phyloP scores from a whole-genome alignment of 345 rosid genomes.

The Citrus cavaleriei region DNA sequence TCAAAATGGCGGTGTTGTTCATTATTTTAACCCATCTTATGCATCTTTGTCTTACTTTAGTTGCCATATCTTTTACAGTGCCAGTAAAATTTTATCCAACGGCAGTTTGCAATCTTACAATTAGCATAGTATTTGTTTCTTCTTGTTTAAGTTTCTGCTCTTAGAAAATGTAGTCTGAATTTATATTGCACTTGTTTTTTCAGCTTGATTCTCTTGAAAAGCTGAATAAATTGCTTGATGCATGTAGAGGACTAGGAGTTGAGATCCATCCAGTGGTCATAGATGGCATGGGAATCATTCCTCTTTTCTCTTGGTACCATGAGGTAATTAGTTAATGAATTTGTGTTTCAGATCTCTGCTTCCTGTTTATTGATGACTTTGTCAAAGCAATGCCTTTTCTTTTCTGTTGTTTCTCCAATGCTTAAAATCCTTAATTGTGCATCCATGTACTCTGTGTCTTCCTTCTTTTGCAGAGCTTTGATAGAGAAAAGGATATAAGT shows the following conservation, averaged over 20 bases:
- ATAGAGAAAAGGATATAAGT: conserved; percentile 47
- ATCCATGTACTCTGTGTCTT: neutral
- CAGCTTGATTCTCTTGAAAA: conserved; percentile 61
- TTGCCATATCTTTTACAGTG: neutral
- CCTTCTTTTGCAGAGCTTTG: conserved; percentile 49
- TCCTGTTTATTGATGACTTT: neutral
- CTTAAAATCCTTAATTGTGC: neutral
- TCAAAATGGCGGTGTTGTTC: neutral
- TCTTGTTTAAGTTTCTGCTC: neutral
- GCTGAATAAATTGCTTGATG: conserved; percentile 59
- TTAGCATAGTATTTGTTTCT: neutral
- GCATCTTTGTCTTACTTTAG: neutral
- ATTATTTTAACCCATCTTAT: neutral
- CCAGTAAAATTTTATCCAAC: neutral
- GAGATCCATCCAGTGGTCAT: conserved; percentile 40
- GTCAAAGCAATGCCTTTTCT: neutral
- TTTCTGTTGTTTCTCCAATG: neutral
- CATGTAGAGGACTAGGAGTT: conserved; percentile 51
- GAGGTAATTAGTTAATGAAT: conserved; percentile 38
- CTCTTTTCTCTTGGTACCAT: conserved; percentile 67
- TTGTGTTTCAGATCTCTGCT: neutral
- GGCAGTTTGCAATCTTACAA: neutral
- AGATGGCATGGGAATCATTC: conserved; percentile 54
- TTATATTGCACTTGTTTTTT: conserved; percentile 16
- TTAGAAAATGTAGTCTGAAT: conserved; percentile 7